Evolutionary conservation across 202 grass and related monocot genomes (phyloP).

Genomic region (Tripidium arundinaceum): DNA sequence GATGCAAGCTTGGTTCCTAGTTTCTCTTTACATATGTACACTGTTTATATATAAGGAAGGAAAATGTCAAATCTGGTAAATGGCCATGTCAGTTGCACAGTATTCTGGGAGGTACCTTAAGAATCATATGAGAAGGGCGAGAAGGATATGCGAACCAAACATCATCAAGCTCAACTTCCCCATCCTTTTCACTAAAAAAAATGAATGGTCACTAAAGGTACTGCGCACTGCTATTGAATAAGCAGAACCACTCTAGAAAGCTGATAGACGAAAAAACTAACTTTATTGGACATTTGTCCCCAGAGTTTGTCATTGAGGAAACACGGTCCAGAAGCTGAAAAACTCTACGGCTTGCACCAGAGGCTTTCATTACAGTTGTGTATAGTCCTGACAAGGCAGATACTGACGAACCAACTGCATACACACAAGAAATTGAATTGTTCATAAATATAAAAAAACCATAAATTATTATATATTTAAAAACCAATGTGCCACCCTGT

Average conservation of each 20-base stretch:
- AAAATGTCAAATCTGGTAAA: constrained; percentile 22
- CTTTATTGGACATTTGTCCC: constrained; percentile 67
- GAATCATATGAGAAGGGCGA: constrained; percentile 92
- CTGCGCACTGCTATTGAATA: constrained; percentile 16
- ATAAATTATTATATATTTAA: not conserved
- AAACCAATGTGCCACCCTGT: not conserved
- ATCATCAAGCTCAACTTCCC: constrained; percentile 85
- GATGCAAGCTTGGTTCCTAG: not conserved
- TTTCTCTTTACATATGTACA: constrained; percentile 3
- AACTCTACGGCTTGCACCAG: constrained; percentile 93
- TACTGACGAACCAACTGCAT: constrained; percentile 85
- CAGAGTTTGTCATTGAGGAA: constrained; percentile 77
- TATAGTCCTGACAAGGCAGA: constrained; percentile 93
- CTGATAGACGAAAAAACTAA: constrained; percentile 37
- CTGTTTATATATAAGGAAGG: not conserved
- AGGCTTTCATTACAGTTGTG: constrained; percentile 97
- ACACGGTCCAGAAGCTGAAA: constrained; percentile 88
- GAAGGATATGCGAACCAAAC: constrained; percentile 99
- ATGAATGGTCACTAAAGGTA: constrained; percentile 2
- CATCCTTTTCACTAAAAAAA: constrained; percentile 65
- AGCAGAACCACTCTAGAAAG: constrained; percentile 23
- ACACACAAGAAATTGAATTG: constrained; percentile 23
- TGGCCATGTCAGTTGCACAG: not conserved
- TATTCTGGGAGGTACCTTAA: constrained; percentile 63
- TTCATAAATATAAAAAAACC: constrained; percentile 9